Conservation (phyloP, 331 rosid genomes). For the Erythrophleum ivorense region DNA sequence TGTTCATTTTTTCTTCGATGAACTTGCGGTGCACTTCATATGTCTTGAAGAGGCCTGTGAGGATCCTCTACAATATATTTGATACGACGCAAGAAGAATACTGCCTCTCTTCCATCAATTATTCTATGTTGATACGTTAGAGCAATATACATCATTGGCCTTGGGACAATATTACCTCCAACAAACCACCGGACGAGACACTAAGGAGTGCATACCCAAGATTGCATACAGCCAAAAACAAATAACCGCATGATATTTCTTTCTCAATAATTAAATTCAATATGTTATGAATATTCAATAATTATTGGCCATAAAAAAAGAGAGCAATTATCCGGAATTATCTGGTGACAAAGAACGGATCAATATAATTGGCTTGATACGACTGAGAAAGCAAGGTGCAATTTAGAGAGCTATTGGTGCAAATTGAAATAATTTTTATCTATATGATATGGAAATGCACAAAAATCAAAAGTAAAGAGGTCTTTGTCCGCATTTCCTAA, state of each 20-base stretch:
- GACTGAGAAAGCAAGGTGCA: constrained; percentile 28
- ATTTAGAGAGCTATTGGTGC: background rate
- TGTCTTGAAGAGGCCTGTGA: constrained; percentile 75
- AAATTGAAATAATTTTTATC: background rate
- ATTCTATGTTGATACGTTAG: constrained; percentile 81
- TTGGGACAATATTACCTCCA: constrained; percentile 66
- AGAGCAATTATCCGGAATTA: background rate
- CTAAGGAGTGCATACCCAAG: constrained; percentile 81
- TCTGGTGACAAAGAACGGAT: background rate
- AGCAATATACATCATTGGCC: constrained; percentile 82
- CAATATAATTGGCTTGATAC: background rate
- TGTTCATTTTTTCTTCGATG: constrained; percentile 16
- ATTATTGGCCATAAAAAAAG: no score
- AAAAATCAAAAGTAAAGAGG: background rate
- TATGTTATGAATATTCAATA: background rate
- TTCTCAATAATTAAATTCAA: background rate
- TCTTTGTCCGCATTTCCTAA: background rate
- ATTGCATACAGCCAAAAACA: constrained; percentile 70
- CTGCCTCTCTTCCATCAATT: constrained; percentile 94
- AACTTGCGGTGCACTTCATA: constrained; percentile 44
- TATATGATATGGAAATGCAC: constrained; percentile 1
- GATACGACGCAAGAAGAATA: constrained; percentile 68
- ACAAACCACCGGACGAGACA: constrained; percentile 69
- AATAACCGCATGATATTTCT: constrained; percentile 20
- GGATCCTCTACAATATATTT: constrained; percentile 37